These are phyloP conservation scores for Metarhizium sp. DNA, from an alignment of 2,329 filamentous ascomycete species.

Conservation along the genomic window DNA sequence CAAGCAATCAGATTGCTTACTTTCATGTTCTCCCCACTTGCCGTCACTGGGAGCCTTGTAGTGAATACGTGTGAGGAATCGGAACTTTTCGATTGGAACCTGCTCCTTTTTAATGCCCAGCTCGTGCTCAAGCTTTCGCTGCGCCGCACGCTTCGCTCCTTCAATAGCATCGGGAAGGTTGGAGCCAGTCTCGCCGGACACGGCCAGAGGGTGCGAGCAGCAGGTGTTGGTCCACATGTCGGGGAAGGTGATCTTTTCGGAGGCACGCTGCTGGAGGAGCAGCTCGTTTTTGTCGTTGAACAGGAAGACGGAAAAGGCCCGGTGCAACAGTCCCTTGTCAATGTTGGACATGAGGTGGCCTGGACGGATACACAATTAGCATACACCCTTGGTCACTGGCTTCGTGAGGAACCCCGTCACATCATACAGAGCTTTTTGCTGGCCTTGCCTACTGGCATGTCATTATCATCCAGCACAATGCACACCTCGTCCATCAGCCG, in stretches of 20 bases:
- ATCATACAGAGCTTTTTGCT: slow-evolving; percentile 93
- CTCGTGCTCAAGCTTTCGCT: slow-evolving; percentile 90
- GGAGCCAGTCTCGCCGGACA: slow-evolving; percentile 82
- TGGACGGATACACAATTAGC: slow-evolving; percentile 24
- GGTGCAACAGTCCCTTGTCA: slow-evolving; percentile 87
- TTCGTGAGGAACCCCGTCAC: background rate
- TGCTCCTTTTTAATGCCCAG: slow-evolving; percentile 83
- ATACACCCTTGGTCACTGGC: background rate
- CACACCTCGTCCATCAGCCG: slow-evolving; percentile 98
- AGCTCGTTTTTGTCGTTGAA: slow-evolving; percentile 91
- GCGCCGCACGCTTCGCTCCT: slow-evolving; percentile 85
- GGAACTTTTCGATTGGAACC: slow-evolving; percentile 84
- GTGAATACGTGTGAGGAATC: slow-evolving; percentile 92
- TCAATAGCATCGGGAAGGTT: slow-evolving; percentile 70
- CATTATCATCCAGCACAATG: slow-evolving; percentile 90
- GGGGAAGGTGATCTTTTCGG: slow-evolving; percentile 97
- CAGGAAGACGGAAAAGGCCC: slow-evolving; percentile 95
- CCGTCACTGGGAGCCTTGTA: slow-evolving; percentile 96
- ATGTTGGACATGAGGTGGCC: slow-evolving; percentile 99
- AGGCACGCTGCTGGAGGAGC: slow-evolving; percentile 87
- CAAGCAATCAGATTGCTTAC: slow-evolving; percentile 41
- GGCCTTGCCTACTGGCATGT: slow-evolving; percentile 85
- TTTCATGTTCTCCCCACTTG: slow-evolving; percentile 98
- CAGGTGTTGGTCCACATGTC: slow-evolving; percentile 99
- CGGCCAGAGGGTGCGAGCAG: slow-evolving; percentile 91